Base-by-base conservation (phyloP, 768 basidiomycete species). In the Tulasnella sp. region DNA sequence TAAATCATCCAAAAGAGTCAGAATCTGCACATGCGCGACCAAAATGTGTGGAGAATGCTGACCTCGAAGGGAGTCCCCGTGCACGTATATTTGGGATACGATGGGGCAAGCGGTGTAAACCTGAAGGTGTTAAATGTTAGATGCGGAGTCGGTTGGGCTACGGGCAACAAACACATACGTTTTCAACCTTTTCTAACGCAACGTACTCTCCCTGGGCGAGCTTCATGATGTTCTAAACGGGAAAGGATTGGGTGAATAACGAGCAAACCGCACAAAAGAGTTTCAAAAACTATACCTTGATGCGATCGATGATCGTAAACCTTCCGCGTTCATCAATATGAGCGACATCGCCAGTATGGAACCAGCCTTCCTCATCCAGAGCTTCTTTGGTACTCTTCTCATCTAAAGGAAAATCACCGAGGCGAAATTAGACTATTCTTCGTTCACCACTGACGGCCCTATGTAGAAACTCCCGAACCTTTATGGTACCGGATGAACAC, bases 161-260 rank as follows among this genome's bases (percentile, higher is more conserved):
- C 59, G 22, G 19, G 37, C 2, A 0, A 29, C 26, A 34, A 19
- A 29, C n/a, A 63, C 71, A 8, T 34, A 72, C 71, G 77, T 90
- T 91, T 81, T 98, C 95, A 67, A 97, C 85, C 82, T 95, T 97
- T 82, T 99, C 96, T 62, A 98, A 84, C 44, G 96, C 96, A 71
- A 99, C 95, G 78, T 98, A 99, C 82, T 99, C 97, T 74, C 96
- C 97, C 81, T 99, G 97, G 12, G 91, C 84, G 64, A 99, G 90
- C 81, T 99, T 99, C 91, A 98, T 93, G 79, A 99, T 94, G 81
- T 99, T 99, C 92, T 92, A 74, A 29, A 22, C 17, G 35, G n/a
- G n/a, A 19, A 16, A 9, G 44, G 29, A 11, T 6, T 40, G 11
- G 22, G 29, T 19, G 39, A 26, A 63, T 37, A n/a, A 37, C 37